A percentile compares a stretch with the other conserved stretches of the same genome.
These are phyloP conservation scores for Colletotrichum tofieldiae DNA, from an alignment of 2,329 filamentous ascomycete species.

Conservation along the genomic window DNA sequence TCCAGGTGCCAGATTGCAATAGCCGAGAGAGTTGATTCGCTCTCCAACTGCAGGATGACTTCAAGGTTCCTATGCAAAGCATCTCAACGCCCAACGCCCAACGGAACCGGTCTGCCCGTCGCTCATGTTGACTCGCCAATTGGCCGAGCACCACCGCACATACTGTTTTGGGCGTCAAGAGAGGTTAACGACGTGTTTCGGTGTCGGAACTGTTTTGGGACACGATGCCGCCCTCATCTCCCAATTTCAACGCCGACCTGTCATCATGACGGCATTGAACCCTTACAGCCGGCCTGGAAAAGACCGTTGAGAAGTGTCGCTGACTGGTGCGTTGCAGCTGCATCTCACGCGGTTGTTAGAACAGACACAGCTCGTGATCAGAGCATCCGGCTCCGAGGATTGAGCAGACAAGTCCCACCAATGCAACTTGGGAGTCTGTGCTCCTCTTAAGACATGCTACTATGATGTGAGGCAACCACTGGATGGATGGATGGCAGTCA, in stretches of 20 bases:
- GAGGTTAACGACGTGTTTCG: conserved; percentile 6
- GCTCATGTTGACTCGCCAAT: conserved; percentile 7
- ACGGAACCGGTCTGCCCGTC: background rate
- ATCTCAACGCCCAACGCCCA: conserved; percentile 7
- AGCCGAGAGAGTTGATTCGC: conserved; percentile 22
- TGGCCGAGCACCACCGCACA: background rate
- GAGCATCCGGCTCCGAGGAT: background rate
- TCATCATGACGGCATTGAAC: background rate
- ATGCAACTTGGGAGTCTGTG: conserved; percentile 21
- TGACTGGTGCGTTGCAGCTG: conserved; percentile 12
- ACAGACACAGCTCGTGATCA: conserved; percentile 13
- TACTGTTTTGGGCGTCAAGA: background rate
- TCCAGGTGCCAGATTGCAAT: conserved; percentile 28
- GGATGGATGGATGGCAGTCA: background rate
- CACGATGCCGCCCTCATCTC: background rate
- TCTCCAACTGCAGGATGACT: conserved; percentile 17
- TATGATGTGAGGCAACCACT: conserved; percentile 27
- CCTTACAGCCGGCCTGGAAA: background rate
- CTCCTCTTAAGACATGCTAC: conserved; percentile 19
- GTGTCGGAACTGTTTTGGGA: background rate
- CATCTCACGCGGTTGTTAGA: background rate
- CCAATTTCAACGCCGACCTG: background rate
- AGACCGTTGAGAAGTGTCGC: background rate
- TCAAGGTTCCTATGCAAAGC: conserved; percentile 30
- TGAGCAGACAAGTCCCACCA: conserved; percentile 21